Base-by-base conservation (phyloP, 2,329 filamentous ascomycete species). In the Trichophyton simii region DNA sequence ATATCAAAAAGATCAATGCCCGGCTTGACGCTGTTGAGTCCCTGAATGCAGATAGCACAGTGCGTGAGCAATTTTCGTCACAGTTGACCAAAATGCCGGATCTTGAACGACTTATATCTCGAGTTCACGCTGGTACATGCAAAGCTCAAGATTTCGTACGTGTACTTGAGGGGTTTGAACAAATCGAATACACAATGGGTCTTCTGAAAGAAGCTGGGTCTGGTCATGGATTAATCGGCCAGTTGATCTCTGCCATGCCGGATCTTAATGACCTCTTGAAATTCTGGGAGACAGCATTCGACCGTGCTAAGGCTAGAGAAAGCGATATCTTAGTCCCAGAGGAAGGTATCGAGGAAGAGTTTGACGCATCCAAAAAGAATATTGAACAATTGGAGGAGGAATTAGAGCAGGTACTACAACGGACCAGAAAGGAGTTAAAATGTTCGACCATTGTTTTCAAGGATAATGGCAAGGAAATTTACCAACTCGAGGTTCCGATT, bases 391-490 rank as follows among this genome's bases (percentile, higher is more conserved):
- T 96, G 67, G 87, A 92, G 71, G 78, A 79, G 3, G 82, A 89
- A 57, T 81, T 99, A 0, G 78, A 91, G 2, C 77, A 80, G 3
- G 76, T 97, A 0, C 77, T 97, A 1, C 84, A 84, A 59, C 80
- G 83, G 67, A 86, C 87, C 66, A 87, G 88, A 64, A 81, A 82
- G 38, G 83, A 91, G 50, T 78, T 96, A 3, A 88, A 87, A 63
- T 90, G 87, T 62, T 87, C 82, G 66, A 81, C 82, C 0, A 81
- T 92, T 64, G 85, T 85, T 70, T 94, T 86, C 68, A 85, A 85
- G 31, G 89, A 97, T 70, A 87, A 95, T 6, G 94, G 94, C 64
- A 99, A 99, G 72, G 94, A 99, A 70, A 89, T 99, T 59, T 97
- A 95, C 75, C 92, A 99, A 74, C 80, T 99, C 9, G 94, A 99